These are phyloP conservation scores for Chloranthus sessilifolius DNA, from an alignment of 164 flowering plant species.

Conservation along the genomic window DNA sequence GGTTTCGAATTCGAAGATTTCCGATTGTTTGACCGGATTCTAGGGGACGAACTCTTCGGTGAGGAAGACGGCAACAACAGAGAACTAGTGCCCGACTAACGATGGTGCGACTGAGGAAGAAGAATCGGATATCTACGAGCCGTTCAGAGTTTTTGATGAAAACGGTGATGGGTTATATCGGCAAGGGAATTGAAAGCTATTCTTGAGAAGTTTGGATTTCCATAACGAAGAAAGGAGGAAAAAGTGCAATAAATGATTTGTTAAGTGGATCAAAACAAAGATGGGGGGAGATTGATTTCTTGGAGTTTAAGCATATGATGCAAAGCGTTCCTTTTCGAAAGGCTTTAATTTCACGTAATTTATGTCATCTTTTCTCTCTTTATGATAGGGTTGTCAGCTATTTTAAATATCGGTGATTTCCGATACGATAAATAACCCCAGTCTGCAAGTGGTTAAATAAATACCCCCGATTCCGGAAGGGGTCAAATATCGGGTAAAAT, in stretches of 20 bases:
- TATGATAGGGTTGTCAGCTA: no score
- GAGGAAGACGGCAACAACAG: background rate
- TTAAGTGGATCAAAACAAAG: slow-evolving; percentile 62
- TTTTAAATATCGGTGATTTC: no score
- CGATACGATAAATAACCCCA: no score
- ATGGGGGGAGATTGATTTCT: slow-evolving; percentile 75
- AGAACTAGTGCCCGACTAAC: background rate
- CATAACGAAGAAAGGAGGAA: slow-evolving; percentile 48
- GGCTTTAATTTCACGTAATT: no score
- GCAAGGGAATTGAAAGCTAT: slow-evolving; percentile 66
- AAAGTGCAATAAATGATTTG: slow-evolving; percentile 60
- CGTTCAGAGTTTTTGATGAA: slow-evolving; percentile 87
- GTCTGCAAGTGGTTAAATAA: no score
- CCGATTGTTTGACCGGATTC: slow-evolving; percentile 36
- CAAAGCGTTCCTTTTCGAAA: no score
- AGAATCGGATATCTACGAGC: slow-evolving; percentile 64
- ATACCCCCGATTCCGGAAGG: no score
- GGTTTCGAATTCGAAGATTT: slow-evolving; percentile 65
- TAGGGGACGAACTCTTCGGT: slow-evolving; percentile 34
- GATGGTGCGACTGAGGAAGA: slow-evolving; percentile 16
- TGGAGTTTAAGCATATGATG: slow-evolving; percentile 90
- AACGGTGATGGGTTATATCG: slow-evolving; percentile 84
- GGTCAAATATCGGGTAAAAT: no score
- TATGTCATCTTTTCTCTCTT: no score
- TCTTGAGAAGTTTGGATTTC: slow-evolving; percentile 53